A percentile compares a stretch with the other conserved stretches of the same genome.
These are phyloP conservation scores for Marvania coccoides DNA, from an alignment of 139 green algal genomes.

Conservation along the genomic window DNA sequence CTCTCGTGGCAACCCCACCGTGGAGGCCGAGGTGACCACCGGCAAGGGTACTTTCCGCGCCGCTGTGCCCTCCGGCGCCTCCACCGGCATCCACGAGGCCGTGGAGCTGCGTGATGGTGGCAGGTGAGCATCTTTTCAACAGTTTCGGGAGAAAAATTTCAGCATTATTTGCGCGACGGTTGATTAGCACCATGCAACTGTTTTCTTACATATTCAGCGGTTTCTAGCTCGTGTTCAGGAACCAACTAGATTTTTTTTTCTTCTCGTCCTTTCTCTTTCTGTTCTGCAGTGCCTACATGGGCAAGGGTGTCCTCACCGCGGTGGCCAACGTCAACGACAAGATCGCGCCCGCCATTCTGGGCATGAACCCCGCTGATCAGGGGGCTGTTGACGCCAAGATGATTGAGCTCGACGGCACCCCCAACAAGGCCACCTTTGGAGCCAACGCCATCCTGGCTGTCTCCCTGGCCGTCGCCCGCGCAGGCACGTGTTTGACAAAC, in stretches of 20 bases:
- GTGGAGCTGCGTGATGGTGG: conserved; percentile 94
- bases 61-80: conserved; percentile 86
- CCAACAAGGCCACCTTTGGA: conserved; percentile 96
- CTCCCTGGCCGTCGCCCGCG: conserved; percentile 88
- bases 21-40: conserved; percentile 86
- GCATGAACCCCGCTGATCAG: conserved; percentile 85
- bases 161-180: not conserved
- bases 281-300: conserved; percentile 62
- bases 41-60: conserved; percentile 86
- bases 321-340: conserved; percentile 95
- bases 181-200: not conserved
- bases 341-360: conserved; percentile 80
- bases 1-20: conserved; percentile 95
- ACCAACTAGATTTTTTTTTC: not conserved
- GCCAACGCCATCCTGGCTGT: conserved; percentile 99
- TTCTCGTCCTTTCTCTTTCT: not conserved
- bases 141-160: not conserved
- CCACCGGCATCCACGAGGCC: conserved; percentile 94
- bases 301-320: conserved; percentile 92
- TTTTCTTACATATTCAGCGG: not conserved
- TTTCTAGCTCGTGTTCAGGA: not conserved
- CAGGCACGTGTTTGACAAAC: no score
- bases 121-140: conserved; percentile 31
- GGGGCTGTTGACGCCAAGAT: conserved; percentile 85
- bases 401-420: conserved; percentile 91